These are phyloP conservation scores for Calycina herbarum DNA, from an alignment of 2,329 filamentous ascomycete species.

Conservation along the genomic window DNA sequence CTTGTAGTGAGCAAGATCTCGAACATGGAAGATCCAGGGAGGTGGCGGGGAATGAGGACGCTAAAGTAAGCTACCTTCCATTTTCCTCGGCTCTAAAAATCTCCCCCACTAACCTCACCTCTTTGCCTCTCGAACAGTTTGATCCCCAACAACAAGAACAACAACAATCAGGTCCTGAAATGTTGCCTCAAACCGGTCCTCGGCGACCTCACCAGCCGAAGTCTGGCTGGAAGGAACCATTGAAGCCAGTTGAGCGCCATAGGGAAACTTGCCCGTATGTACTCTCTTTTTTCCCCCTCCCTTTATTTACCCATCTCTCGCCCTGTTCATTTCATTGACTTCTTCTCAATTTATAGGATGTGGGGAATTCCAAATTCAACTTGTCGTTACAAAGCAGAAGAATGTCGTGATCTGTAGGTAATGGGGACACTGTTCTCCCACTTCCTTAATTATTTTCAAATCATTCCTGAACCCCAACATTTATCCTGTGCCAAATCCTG, in stretches of 20 bases:
- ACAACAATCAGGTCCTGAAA: not conserved
- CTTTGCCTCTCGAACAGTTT: not conserved
- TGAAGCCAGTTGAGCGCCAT: conserved; percentile 17
- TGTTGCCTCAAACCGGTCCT: not conserved
- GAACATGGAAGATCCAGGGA: conserved; percentile 16
- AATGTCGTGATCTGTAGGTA: conserved; percentile 32
- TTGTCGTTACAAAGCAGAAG: conserved; percentile 32
- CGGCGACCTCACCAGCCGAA: not conserved
- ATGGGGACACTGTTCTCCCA: too few species aligned
- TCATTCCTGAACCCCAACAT: too few species aligned
- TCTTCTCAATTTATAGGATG: conserved; percentile 14
- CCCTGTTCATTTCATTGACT: not conserved
- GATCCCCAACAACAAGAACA: not conserved
- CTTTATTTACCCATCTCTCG: not conserved
- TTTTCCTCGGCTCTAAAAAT: not conserved
- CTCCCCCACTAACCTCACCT: not conserved
- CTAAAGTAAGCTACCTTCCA: conserved; percentile 20
- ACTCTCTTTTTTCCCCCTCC: not conserved
- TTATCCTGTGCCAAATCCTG: too few species aligned
- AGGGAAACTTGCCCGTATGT: not conserved
- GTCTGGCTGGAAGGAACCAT: conserved; percentile 13
- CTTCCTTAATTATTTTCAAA: too few species aligned
- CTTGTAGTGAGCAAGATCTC: conserved; percentile 7
- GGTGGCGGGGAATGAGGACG: conserved; percentile 25
- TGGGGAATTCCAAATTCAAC: conserved; percentile 18